phyloP scores from a whole-genome alignment of 495 filamentous ascomycete species.

The Patellaria atrata region DNA sequence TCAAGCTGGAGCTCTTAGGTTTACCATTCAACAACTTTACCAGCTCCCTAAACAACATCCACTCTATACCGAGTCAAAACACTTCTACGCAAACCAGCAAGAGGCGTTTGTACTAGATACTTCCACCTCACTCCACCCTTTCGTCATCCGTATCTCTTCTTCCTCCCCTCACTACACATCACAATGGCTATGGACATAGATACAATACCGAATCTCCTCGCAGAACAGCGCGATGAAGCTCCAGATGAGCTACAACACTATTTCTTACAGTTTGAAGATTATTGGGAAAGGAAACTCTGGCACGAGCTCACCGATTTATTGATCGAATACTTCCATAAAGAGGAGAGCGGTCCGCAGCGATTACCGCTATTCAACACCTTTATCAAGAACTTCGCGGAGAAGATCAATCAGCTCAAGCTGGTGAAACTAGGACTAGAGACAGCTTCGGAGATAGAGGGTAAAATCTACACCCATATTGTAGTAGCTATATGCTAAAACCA shows the following conservation, averaged over 20 bases:
- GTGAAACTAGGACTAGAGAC: slow-evolving; percentile 79
- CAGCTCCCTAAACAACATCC: no score
- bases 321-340: slow-evolving; percentile 74
- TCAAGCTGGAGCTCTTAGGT: no score
- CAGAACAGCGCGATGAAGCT: slow-evolving; percentile 67
- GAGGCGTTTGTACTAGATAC: slow-evolving; percentile 7
- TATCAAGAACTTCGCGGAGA: slow-evolving; percentile 88
- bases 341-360: slow-evolving; percentile 67
- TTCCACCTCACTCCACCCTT: not conserved
- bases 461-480: not conserved
- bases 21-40: no score
- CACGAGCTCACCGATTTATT: slow-evolving; percentile 90
- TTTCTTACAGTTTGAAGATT: slow-evolving; percentile 89
- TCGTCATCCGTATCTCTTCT: not conserved
- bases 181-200: slow-evolving; percentile 73
- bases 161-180: slow-evolving; percentile 1
- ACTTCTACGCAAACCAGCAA: no score
- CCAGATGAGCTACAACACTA: slow-evolving; percentile 74
- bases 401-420: slow-evolving; percentile 97
- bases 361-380: slow-evolving; percentile 86
- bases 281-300: slow-evolving; percentile 98
- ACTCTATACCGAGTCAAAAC: no score
- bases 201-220: slow-evolving; percentile 82
- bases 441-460: slow-evolving; percentile 68
- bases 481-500: not conserved